These are phyloP conservation scores for Aspergillus sclerotioniger DNA, from an alignment of 495 filamentous ascomycete species.

Conservation along the genomic window DNA sequence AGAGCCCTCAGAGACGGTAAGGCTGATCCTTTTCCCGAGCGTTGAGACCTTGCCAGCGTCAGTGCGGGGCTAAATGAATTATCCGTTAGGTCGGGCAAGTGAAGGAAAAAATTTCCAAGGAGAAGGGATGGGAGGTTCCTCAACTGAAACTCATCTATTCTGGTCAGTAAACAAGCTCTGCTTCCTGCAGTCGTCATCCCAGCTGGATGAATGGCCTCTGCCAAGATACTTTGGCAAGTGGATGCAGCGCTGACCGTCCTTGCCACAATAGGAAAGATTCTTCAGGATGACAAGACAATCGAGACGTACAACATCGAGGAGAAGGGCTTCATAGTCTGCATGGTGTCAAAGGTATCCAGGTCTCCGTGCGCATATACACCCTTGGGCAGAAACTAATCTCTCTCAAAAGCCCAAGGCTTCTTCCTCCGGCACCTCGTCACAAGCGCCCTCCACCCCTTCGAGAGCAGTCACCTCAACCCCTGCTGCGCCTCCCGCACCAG, in stretches of 20 bases:
- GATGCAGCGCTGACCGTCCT: conserved; percentile 7
- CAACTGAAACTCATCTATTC: conserved; percentile 96
- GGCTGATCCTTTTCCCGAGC: conserved; percentile 29
- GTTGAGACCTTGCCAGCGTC: conserved; percentile 8
- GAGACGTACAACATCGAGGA: conserved; percentile 97
- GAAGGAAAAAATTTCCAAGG: conserved; percentile 82
- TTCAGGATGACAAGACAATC: conserved; percentile 94
- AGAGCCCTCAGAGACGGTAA: conserved; percentile 88
- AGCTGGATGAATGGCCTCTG: not conserved
- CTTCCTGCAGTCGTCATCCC: not conserved
- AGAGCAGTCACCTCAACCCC: conserved; percentile 47
- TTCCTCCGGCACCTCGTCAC: conserved; percentile 51
- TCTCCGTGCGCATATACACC: not conserved
- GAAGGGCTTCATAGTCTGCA: conserved; percentile 98
- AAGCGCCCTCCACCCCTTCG: conserved; percentile 59
- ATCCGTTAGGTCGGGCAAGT: conserved; percentile 71
- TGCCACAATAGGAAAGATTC: conserved; percentile 75
- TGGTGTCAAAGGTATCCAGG: conserved; percentile 81
- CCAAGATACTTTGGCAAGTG: not conserved
- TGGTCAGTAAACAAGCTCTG: conserved; percentile 54
- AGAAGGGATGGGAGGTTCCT: conserved; percentile 88
- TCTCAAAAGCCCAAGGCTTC: conserved; percentile 64
- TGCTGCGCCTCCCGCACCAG: conserved; percentile 65
- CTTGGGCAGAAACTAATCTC: conserved; percentile 11
- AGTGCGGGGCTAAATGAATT: conserved; percentile 34